Evolutionary conservation across 139 green algal species (phyloP).

Genomic region (Chlorella sorokiniana): DNA sequence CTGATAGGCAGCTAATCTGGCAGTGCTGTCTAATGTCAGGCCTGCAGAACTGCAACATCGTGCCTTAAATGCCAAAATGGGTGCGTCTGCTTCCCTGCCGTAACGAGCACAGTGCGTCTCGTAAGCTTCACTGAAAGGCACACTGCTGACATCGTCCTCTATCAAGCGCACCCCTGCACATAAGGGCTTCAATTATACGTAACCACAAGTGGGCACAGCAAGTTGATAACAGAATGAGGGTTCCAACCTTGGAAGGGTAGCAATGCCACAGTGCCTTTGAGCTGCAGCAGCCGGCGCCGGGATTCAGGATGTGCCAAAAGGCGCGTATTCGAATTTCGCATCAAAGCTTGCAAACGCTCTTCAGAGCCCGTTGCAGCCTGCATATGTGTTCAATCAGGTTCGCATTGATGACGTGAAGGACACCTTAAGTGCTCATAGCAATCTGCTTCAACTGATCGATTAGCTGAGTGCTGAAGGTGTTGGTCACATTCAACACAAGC

Average conservation of each 20-base stretch:
- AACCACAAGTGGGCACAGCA: background rate
- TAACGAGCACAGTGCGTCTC: constrained; percentile 92
- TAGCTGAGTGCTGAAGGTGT: background rate
- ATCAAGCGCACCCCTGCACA: constrained; percentile 75
- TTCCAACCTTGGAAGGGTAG: constrained; percentile 8
- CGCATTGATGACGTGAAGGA: too few species aligned
- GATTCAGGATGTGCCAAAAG: constrained; percentile 79
- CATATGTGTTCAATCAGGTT: too few species aligned
- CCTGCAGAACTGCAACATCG: constrained; percentile 46
- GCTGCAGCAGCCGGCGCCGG: constrained; percentile 62
- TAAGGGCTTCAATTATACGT: background rate
- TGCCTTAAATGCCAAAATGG: constrained; percentile 93
- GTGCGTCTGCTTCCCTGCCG: constrained; percentile 87
- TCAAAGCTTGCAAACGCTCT: constrained; percentile 78
- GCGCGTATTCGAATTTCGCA: constrained; percentile 80
- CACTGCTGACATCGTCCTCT: constrained; percentile 89
- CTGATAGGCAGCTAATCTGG: constrained; percentile 67
- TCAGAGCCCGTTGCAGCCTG: constrained; percentile 47
- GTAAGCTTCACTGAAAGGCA: constrained; percentile 89
- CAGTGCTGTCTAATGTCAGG: background rate
- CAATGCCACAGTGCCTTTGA: constrained; percentile 81
- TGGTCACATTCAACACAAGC: background rate
- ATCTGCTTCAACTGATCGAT: too few species aligned
- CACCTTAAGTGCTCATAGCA: too few species aligned
- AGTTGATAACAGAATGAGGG: background rate